Percentiles rank a stretch among this genome's conserved stretches.
Conservation (phyloP, 2,329 filamentous ascomycete genomes). For the Pseudogymnoascus sp. region DNA sequence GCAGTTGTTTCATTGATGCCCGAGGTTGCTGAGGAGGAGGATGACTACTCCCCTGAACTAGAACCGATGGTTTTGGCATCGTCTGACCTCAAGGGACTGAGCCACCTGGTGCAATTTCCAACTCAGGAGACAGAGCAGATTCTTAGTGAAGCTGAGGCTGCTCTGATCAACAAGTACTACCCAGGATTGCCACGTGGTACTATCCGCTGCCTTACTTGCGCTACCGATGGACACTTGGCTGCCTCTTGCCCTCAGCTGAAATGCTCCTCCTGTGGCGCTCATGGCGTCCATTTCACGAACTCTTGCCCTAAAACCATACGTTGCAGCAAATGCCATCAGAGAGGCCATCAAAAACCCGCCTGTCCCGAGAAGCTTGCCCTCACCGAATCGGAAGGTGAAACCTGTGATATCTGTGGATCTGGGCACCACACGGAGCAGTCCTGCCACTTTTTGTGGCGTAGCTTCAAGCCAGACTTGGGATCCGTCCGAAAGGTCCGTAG, state of each 20-base stretch:
- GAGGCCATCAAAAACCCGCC: slow-evolving; percentile 45
- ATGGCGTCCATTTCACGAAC: slow-evolving; percentile 38
- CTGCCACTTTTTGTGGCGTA: slow-evolving; percentile 55
- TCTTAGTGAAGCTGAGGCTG: not conserved
- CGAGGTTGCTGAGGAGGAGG: not conserved
- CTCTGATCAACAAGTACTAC: not conserved
- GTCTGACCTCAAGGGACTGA: not conserved
- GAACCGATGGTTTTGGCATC: not conserved
- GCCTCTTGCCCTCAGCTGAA: slow-evolving; percentile 36
- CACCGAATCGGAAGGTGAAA: slow-evolving; percentile 44
- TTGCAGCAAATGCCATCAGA: slow-evolving; percentile 53
- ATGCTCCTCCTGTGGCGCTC: slow-evolving; percentile 42
- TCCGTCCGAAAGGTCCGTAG: slow-evolving; percentile 40
- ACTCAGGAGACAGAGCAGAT: not conserved
- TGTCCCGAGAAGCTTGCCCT: slow-evolving; percentile 51
- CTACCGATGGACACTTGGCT: slow-evolving; percentile 38
- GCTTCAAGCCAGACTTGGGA: slow-evolving; percentile 37
- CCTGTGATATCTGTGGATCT: slow-evolving; percentile 54
- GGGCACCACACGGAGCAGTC: slow-evolving; percentile 48
- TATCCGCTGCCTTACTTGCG: slow-evolving; percentile 43
- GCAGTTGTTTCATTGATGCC: not conserved
- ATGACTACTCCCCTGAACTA: not conserved
- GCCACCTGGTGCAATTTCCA: too few relatives aligned
- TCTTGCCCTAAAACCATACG: slow-evolving; percentile 43
- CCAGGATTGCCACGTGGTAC: not conserved